Evolutionary conservation across 306 rosid species (phyloP).

Genomic region (Dryas octopetala): DNA sequence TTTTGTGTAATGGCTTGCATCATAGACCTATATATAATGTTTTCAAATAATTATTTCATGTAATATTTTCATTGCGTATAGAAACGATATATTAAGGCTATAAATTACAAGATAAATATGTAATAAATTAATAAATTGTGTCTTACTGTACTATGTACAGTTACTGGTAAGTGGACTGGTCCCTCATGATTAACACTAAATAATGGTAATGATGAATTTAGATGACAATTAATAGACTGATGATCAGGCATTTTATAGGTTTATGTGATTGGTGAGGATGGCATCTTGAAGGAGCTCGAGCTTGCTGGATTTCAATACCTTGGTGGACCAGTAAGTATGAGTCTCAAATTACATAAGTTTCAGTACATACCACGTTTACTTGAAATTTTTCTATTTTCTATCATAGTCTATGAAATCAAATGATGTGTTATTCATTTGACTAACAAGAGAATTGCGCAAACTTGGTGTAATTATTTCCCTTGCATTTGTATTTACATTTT

Average conservation of each 20-base stretch:
- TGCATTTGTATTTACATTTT: neutral
- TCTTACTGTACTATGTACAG: neutral
- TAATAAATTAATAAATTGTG: neutral
- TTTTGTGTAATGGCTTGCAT: too few species aligned
- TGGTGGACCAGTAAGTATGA: slow-evolving; percentile 86
- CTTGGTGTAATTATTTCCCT: neutral
- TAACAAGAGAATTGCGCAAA: too few species aligned
- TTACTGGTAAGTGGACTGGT: neutral
- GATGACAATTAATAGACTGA: slow-evolving; percentile 33
- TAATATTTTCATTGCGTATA: neutral
- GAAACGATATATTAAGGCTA: neutral
- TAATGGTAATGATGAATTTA: neutral
- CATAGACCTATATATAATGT: neutral
- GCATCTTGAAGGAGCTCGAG: slow-evolving; percentile 96
- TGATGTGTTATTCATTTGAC: neutral
- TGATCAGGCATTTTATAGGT: slow-evolving; percentile 51
- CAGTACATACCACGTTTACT: slow-evolving; percentile 2
- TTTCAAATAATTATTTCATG: neutral
- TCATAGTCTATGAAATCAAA: slow-evolving; percentile 12
- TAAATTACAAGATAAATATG: neutral
- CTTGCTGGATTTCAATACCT: slow-evolving; percentile 93
- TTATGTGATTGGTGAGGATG: slow-evolving; percentile 97
- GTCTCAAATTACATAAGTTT: slow-evolving; percentile 10
- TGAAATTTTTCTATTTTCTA: slow-evolving; percentile 7
- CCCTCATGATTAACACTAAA: neutral